A percentile compares a stretch with the other conserved stretches of the same genome.
These are phyloP conservation scores for Ophiostoma tasmaniense DNA, from an alignment of 2,329 filamentous ascomycete species.

Conservation along the genomic window DNA sequence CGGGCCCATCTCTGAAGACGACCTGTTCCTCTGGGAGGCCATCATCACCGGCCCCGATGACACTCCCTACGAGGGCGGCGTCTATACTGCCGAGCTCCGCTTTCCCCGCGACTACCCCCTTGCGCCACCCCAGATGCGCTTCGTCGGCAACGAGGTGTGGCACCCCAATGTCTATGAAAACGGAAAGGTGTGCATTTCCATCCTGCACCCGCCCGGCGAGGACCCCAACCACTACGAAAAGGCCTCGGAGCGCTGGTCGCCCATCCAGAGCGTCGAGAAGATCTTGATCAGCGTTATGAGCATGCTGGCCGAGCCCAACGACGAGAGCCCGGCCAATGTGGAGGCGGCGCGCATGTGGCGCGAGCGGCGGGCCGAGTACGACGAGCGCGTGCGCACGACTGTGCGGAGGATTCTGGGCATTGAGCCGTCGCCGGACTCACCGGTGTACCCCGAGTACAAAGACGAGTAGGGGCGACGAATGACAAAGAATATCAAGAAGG, in stretches of 20 bases:
- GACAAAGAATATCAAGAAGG: neutral
- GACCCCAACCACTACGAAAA: conserved; percentile 98
- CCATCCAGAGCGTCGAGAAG: conserved; percentile 95
- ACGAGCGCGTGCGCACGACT: conserved; percentile 73
- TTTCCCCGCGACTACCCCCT: conserved; percentile 98
- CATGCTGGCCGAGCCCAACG: conserved; percentile 95
- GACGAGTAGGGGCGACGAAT: neutral
- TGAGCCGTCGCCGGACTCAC: neutral
- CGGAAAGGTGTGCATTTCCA: conserved; percentile 94
- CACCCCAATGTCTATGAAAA: conserved; percentile 95
- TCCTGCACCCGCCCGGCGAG: conserved; percentile 90
- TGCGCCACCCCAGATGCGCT: conserved; percentile 91
- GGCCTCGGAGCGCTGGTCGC: conserved; percentile 89
- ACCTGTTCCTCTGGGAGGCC: conserved; percentile 93
- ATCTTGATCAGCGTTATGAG: conserved; percentile 96
- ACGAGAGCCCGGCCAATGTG: conserved; percentile 92
- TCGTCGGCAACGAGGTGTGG: conserved; percentile 77
- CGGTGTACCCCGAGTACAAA: conserved; percentile 1
- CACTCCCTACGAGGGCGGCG: conserved; percentile 90
- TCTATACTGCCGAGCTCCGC: conserved; percentile 89
- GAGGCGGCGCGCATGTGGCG: conserved; percentile 97
- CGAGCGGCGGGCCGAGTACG: conserved; percentile 74
- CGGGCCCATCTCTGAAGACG: conserved; percentile 85
- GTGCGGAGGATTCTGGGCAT: conserved; percentile 67
- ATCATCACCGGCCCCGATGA: conserved; percentile 91